These are phyloP conservation scores for Ilex aquifolium DNA, from an alignment of 257 asterid species.

Conservation along the genomic window DNA sequence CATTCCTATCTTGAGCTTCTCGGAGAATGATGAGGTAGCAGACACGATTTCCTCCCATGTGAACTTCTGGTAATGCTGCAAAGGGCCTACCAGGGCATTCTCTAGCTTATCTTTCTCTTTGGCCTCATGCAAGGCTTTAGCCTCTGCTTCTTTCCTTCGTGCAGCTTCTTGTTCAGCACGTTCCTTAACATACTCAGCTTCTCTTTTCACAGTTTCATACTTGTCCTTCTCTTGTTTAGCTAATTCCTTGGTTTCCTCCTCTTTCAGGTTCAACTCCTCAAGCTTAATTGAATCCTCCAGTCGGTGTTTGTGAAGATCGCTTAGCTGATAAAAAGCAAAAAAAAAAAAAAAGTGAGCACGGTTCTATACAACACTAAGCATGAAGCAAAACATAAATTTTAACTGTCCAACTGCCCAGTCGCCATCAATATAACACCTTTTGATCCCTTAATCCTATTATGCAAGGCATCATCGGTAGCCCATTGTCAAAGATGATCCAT, in stretches of 20 bases:
- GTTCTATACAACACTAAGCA: too few species aligned
- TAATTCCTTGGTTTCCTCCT: slow-evolving; percentile 67
- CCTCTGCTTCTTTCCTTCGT: slow-evolving; percentile 66
- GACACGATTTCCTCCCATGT: slow-evolving; percentile 76
- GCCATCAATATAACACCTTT: too few species aligned
- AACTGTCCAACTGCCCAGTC: too few species aligned
- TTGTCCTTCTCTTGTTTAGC: slow-evolving; percentile 55
- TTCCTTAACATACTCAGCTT: slow-evolving; percentile 52
- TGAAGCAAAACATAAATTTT: too few species aligned
- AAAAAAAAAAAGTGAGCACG: too few species aligned
- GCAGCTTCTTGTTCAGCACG: slow-evolving; percentile 66
- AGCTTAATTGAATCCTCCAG: slow-evolving; percentile 61
- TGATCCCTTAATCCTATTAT: too few species aligned
- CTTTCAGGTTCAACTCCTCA: slow-evolving; percentile 47
- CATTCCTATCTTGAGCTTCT: slow-evolving; percentile 68
- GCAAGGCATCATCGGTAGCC: too few species aligned
- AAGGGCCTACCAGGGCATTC: slow-evolving; percentile 44
- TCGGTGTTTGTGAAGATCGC: slow-evolving; percentile 53
- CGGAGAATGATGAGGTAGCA: slow-evolving; percentile 68
- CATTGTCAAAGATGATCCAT: too few species aligned
- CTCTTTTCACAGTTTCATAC: slow-evolving; percentile 52
- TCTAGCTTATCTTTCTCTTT: slow-evolving; percentile 70
- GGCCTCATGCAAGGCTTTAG: slow-evolving; percentile 37
- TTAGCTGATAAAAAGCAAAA: slow-evolving; percentile 35
- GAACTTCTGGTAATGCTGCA: slow-evolving; percentile 50